Evolutionary conservation across 1,139 yeast species (phyloP), one percentile per base, ranked within the genome.

Genomic region (Hemisphaericaspora xylanilytica): DNA sequence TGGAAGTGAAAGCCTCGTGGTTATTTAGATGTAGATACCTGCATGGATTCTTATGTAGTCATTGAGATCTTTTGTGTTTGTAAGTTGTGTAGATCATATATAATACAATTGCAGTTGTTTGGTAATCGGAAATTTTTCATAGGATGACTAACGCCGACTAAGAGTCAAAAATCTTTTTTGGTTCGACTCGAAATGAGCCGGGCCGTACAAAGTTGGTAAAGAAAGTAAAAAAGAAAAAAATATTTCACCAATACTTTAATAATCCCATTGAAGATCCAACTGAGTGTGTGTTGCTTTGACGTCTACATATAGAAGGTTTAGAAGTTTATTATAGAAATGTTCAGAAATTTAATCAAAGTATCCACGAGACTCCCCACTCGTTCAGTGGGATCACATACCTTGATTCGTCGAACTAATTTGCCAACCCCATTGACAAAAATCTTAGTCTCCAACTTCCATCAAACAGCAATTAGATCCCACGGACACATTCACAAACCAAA

Each of bases 401-500:
- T 34, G 25, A 21, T 32, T 28, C 30, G 17, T 33, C 17, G 12
- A 21, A 14, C 32, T 12, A 28, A 11, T 18, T n/a, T 27, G 21
- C 6, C 28, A 20, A 32, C 26, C n/a, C 17, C 28, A 5, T 25
- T 32, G n/a, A 28, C 36, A 18, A 27, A 27, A 24, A 33, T 28
- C 9, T 27, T 29, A 9, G 26, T 29, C 17, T 22, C 41, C 20
- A 13, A 27, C 13, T 55, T 65, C 42, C 67, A 63, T 38, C 46
- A 44, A 12, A 47, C 67, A 9, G 13, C 45, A 2, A 45, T 55
- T 2, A 47, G 41, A 12, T 46, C 49, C 30, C 97, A 92, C 56
- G 97, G 96, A 10, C 96, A 90, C 58, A 63, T 90, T 39, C 88
- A 85, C 54, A 85, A 80, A 50, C 97, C 97, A 20, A 84, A 84